phyloP scores from a whole-genome alignment of 1,284 basidiomycete species.

The Vanrija sp. region DNA sequence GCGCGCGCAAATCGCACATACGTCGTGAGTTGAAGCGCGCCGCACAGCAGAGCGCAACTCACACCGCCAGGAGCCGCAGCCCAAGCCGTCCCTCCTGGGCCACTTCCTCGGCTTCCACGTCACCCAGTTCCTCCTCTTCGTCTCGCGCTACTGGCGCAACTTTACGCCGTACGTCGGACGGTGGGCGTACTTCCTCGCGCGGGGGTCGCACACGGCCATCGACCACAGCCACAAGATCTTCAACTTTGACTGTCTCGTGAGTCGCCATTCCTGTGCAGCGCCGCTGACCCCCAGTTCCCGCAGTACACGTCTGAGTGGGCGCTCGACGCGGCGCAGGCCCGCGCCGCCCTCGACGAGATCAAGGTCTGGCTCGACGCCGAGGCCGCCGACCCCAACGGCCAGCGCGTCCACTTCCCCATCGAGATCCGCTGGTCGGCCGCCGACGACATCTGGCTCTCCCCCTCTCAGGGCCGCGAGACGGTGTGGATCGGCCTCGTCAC shows the following conservation, averaged over 20 bases:
- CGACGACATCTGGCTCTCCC: conserved; percentile 93
- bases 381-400: conserved; percentile 62
- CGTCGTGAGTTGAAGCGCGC: conserved; percentile 69
- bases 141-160: conserved; percentile 47
- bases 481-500: conserved; percentile 96
- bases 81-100: conserved; percentile 50
- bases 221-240: conserved; percentile 75
- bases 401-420: conserved; percentile 86
- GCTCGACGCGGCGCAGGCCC: conserved; percentile 54
- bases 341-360: conserved; percentile 68
- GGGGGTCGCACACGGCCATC: conserved; percentile 48
- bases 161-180: conserved; percentile 44
- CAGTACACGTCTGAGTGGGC: conserved; percentile 94
- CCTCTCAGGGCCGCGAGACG: conserved; percentile 71
- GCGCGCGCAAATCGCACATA: conserved; percentile 70
- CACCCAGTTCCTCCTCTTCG: conserved; percentile 72
- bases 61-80: conserved; percentile 52
- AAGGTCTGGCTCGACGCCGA: conserved; percentile 71
- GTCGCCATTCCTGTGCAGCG: conserved; percentile 6
- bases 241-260: conserved; percentile 63
- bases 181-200: conserved; percentile 47
- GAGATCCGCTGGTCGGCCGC: conserved; percentile 85
- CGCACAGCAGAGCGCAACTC: background rate
- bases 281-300: conserved; percentile 58
- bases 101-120: conserved; percentile 76